phyloP scores from a whole-genome alignment of 2,329 filamentous ascomycete genomes.

The Incumbomyces lentus region DNA sequence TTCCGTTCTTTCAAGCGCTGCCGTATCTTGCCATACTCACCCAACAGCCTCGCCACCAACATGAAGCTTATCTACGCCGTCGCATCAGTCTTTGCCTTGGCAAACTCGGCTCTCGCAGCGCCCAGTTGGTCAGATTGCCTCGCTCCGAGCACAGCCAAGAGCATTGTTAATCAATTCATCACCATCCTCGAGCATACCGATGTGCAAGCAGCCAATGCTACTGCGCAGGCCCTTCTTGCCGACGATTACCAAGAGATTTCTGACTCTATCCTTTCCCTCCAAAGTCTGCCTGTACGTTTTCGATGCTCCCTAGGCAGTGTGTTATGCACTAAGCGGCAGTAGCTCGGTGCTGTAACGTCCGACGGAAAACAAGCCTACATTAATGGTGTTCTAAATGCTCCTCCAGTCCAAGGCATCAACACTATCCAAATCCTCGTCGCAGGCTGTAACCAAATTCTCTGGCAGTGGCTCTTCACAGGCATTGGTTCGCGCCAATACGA shows the following conservation, averaged over 20 bases:
- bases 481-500: conserved; percentile 12
- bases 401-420: conserved; percentile 11
- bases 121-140: conserved; percentile 1
- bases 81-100: neutral
- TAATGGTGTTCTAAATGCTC: conserved; percentile 12
- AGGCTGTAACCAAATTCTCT: conserved; percentile 13
- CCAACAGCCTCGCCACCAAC: neutral
- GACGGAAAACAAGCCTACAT: conserved; percentile 15
- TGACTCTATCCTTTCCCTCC: conserved; percentile 17
- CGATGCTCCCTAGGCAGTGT: neutral
- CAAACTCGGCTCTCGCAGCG: neutral
- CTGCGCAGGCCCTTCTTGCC: conserved; percentile 15
- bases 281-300: conserved; percentile 14
- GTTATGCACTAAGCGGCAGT: conserved; percentile 1
- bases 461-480: conserved; percentile 17
- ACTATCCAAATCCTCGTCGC: conserved; percentile 16
- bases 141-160: neutral
- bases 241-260: conserved; percentile 15
- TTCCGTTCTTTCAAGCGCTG: neutral
- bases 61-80: neutral
- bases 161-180: conserved; percentile 10
- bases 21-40: neutral
- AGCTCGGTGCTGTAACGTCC: conserved; percentile 15
- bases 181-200: conserved; percentile 9
- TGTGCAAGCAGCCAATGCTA: conserved; percentile 13